Percentiles rank a stretch among this genome's conserved stretches.
phyloP scores from a whole-genome alignment of 768 basidiomycete genomes.

The Rhizopogon rudus region DNA sequence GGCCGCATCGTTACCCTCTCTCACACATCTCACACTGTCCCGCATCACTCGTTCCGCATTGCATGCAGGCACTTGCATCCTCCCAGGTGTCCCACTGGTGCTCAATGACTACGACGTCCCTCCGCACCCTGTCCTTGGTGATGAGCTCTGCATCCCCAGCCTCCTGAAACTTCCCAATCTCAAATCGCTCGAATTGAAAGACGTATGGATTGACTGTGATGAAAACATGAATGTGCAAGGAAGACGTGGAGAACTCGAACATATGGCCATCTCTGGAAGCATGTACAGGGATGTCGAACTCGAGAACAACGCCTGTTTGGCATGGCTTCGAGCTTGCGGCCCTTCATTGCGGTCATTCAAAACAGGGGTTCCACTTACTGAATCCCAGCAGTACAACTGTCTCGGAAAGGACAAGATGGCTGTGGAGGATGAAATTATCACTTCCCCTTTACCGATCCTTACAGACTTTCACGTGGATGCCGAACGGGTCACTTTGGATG shows the following conservation, averaged over 20 bases:
- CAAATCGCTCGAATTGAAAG: constrained; percentile 55
- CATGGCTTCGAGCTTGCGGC: constrained; percentile 22
- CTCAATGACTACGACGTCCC: constrained; percentile 58
- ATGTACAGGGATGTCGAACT: constrained; percentile 18
- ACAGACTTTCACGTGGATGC: constrained; percentile 22
- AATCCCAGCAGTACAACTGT: constrained; percentile 1
- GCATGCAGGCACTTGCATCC: constrained; percentile 51
- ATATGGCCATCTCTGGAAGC: constrained; percentile 24
- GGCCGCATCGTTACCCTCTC: constrained; percentile 51
- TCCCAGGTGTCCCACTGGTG: constrained; percentile 50
- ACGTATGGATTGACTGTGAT: constrained; percentile 60
- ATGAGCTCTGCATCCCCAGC: constrained; percentile 57
- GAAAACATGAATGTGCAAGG: constrained; percentile 1
- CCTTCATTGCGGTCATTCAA: constrained; percentile 13
- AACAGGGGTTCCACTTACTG: constrained; percentile 19
- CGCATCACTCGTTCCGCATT: constrained; percentile 61
- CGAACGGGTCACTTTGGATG: constrained; percentile 17
- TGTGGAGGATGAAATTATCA: background rate
- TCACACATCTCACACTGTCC: constrained; percentile 53
- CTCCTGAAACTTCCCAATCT: constrained; percentile 62
- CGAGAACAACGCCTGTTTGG: constrained; percentile 18
- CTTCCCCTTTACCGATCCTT: constrained; percentile 8
- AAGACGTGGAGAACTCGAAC: constrained; percentile 14
- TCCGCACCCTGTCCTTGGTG: constrained; percentile 46
- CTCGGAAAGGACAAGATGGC: background rate